phyloP scores from a whole-genome alignment of 1,284 basidiomycete genomes.

The Pseudozyma flocculosa region DNA sequence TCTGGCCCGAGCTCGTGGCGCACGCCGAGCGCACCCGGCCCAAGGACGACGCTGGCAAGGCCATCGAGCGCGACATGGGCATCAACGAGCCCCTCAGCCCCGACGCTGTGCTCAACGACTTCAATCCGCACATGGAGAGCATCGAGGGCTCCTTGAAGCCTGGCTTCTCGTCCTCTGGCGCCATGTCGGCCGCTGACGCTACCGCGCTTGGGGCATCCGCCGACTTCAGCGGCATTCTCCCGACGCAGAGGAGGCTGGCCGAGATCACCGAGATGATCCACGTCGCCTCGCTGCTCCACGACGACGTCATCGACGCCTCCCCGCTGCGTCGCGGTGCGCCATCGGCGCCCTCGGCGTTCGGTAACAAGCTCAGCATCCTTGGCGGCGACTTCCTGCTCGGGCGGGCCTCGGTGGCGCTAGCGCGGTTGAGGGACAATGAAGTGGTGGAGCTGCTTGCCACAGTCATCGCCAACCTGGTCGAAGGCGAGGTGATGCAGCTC shows the following conservation, averaged over 20 bases:
- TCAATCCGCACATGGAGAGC: constrained; percentile 65
- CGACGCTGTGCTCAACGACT: constrained; percentile 77
- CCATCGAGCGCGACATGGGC: constrained; percentile 47
- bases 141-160: constrained; percentile 15
- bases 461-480: constrained; percentile 91
- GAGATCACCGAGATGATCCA: constrained; percentile 99
- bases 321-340: constrained; percentile 76
- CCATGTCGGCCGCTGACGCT: not conserved
- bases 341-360: constrained; percentile 82
- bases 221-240: constrained; percentile 62
- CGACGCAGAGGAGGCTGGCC: constrained; percentile 86
- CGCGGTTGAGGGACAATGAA: constrained; percentile 80
- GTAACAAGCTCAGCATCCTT: constrained; percentile 92
- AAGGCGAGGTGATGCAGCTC: constrained; percentile 93
- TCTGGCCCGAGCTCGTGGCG: constrained; percentile 59
- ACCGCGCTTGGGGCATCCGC: constrained; percentile 11
- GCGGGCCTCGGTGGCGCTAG: constrained; percentile 81
- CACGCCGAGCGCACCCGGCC: constrained; percentile 42
- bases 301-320: constrained; percentile 89
- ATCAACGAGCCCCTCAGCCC: constrained; percentile 72
- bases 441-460: constrained; percentile 90
- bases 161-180: not conserved
- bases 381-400: constrained; percentile 95
- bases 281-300: constrained; percentile 90
- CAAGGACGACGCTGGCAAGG: constrained; percentile 40